Conservation (phyloP, 805 yeast species). For the Danielia reshetovae region DNA sequence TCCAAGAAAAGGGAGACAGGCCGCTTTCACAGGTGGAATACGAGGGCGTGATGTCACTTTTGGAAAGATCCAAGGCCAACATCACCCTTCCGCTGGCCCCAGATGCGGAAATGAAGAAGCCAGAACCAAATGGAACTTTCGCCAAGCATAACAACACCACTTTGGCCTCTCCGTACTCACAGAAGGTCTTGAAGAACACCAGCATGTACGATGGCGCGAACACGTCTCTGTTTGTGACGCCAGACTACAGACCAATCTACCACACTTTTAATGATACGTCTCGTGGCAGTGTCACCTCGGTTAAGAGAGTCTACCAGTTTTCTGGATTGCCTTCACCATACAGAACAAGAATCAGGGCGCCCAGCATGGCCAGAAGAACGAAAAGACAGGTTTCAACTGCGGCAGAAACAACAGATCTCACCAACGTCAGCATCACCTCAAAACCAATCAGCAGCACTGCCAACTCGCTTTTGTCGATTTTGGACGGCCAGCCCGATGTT, state of each 20-base stretch:
- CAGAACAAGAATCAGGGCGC: conserved; percentile 36
- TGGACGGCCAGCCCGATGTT: conserved; percentile 24
- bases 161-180: conserved; percentile 22
- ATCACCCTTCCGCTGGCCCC: conserved; percentile 13
- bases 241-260: conserved; percentile 37
- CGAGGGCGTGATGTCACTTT: conserved; percentile 74
- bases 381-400: conserved; percentile 6
- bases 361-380: conserved; percentile 17
- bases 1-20: conserved; percentile 67
- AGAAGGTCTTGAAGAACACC: conserved; percentile 25
- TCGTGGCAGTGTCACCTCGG: conserved; percentile 25
- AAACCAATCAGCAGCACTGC: conserved; percentile 46
- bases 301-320: conserved; percentile 42
- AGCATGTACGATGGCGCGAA: conserved; percentile 15
- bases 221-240: conserved; percentile 22
- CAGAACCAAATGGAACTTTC: background rate
- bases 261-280: conserved; percentile 28
- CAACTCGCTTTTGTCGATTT: conserved; percentile 42
- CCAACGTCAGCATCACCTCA: background rate
- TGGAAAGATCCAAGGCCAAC: conserved; percentile 20
- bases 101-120: conserved; percentile 6
- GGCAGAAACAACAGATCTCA: conserved; percentile 5
- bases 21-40: conserved; percentile 72
- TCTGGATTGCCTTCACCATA: conserved; percentile 45
- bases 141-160: conserved; percentile 6